Percentiles rank a stretch among this genome's conserved stretches.
phyloP scores from a whole-genome alignment of 2,329 filamentous ascomycete genomes.

The Albifimbria verrucaria region DNA sequence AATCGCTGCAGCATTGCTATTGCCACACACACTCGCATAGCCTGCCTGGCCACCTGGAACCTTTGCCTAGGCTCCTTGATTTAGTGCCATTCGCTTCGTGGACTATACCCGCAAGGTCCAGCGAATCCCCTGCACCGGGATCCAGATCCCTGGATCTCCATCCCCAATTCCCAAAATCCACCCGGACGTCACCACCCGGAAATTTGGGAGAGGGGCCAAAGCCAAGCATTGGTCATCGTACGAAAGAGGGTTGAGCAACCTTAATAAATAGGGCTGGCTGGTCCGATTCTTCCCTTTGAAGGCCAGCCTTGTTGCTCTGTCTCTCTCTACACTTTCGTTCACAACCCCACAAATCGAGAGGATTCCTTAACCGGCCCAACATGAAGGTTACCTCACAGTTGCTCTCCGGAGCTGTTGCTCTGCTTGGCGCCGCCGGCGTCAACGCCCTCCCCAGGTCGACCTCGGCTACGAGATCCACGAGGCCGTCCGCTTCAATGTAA shows the following conservation, averaged over 20 bases:
- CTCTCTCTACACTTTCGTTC: background rate
- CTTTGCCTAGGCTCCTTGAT: no score
- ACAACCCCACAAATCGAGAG: background rate
- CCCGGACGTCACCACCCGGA: background rate
- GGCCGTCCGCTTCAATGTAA: background rate
- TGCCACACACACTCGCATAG: no score
- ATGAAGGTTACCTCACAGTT: background rate
- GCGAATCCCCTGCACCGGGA: background rate
- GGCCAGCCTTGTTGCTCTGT: no score
- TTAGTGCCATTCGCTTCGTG: no score
- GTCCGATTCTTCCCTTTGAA: no score
- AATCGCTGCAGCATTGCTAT: no score
- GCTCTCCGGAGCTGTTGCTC: background rate
- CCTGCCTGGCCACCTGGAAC: no score
- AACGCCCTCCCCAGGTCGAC: background rate
- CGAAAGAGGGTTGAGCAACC: background rate
- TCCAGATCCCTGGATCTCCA: background rate
- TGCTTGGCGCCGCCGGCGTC: background rate
- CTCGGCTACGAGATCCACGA: background rate
- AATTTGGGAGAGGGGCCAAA: background rate
- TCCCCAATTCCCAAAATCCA: background rate
- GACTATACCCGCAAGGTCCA: background rate
- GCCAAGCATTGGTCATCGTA: background rate
- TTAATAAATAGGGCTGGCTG: no score
- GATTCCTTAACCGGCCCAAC: background rate